These are phyloP conservation scores for Calocera cornea DNA, from an alignment of 768 basidiomycete species.

Conservation along the genomic window DNA sequence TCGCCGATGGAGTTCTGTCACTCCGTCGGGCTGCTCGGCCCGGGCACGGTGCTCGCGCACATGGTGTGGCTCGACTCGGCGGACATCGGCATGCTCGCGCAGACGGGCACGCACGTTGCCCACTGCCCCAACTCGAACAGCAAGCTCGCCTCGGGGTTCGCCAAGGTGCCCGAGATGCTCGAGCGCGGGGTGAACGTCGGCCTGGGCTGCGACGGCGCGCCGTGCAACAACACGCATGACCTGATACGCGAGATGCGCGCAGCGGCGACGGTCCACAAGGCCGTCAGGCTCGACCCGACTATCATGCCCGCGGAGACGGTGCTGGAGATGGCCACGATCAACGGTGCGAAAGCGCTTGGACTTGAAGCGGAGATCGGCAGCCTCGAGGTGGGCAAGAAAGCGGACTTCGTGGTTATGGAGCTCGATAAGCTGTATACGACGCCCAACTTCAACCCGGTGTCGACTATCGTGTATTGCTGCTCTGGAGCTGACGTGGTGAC, in stretches of 20 bases:
- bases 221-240: background rate
- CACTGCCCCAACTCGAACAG: background rate
- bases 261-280: background rate
- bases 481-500: background rate
- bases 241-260: background rate
- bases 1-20: background rate
- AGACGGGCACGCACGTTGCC: background rate
- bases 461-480: background rate
- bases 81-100: background rate
- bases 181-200: background rate
- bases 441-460: background rate
- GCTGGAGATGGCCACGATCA: constrained; percentile 9
- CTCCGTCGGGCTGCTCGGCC: background rate
- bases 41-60: background rate
- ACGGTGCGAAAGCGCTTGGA: constrained; percentile 10
- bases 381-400: constrained; percentile 12
- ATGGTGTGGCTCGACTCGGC: background rate
- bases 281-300: background rate
- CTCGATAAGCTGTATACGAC: background rate
- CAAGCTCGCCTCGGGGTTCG: background rate
- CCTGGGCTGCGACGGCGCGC: background rate
- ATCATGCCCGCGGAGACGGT: background rate
- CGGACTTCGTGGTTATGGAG: constrained; percentile 9
- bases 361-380: constrained; percentile 10
- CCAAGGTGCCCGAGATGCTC: background rate